These are phyloP conservation scores for Botrytis hyacinthi DNA, from an alignment of 2,329 filamentous ascomycete genomes.

Conservation along the genomic window DNA sequence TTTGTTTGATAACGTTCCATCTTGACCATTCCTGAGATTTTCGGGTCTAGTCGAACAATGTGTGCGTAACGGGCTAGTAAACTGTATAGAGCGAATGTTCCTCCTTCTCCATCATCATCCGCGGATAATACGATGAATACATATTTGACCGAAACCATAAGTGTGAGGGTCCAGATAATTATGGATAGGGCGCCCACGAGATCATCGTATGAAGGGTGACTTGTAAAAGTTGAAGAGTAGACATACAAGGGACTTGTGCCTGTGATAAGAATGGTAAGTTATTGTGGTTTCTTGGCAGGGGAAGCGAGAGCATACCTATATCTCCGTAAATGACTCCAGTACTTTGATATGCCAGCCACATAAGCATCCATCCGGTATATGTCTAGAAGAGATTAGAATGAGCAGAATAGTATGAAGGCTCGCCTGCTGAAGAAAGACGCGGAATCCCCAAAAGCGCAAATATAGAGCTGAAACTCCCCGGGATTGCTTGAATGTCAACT, in stretches of 20 bases:
- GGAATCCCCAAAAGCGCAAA: too few relatives aligned
- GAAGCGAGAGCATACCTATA: slow-evolving; percentile 50
- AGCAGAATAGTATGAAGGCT: background rate
- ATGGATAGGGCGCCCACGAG: slow-evolving; percentile 65
- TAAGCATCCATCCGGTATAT: slow-evolving; percentile 32
- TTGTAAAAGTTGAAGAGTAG: slow-evolving; percentile 64
- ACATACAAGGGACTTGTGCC: slow-evolving; percentile 64
- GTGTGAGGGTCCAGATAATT: slow-evolving; percentile 65
- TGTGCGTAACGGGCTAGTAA: slow-evolving; percentile 60
- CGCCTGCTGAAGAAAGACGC: background rate
- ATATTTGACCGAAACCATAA: slow-evolving; percentile 71
- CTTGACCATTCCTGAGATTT: slow-evolving; percentile 52
- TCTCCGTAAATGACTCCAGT: slow-evolving; percentile 69
- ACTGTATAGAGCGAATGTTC: slow-evolving; percentile 66
- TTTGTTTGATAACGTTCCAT: slow-evolving; percentile 58
- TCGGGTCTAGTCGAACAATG: slow-evolving; percentile 59
- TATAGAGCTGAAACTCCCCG: background rate
- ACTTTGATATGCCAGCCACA: slow-evolving; percentile 60
- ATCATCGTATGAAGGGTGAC: slow-evolving; percentile 54
- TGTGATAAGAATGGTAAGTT: background rate
- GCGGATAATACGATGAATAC: slow-evolving; percentile 62
- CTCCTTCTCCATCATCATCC: slow-evolving; percentile 70
- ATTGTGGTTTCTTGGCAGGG: background rate
- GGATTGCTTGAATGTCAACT: background rate
- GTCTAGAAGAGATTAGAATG: slow-evolving; percentile 23